Percentiles rank a stretch among this genome's conserved stretches.
Conservation (phyloP, 306 rosid species). For the Fragaria vesca region DNA sequence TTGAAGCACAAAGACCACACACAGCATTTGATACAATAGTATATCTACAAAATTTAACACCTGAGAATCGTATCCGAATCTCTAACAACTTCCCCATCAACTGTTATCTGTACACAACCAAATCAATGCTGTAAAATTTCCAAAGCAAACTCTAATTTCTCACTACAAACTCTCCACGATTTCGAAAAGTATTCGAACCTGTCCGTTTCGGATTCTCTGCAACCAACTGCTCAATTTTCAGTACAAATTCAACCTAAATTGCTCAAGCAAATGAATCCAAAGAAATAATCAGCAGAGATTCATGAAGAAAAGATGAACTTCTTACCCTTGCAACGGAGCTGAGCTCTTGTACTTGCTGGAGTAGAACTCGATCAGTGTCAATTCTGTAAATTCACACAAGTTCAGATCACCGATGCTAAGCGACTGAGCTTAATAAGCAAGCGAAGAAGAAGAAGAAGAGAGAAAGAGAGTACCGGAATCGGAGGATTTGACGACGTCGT, state of each 20-base stretch:
- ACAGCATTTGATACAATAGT: background rate
- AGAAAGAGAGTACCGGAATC: constrained; percentile 49
- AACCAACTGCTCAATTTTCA: constrained; percentile 70
- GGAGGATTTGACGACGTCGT: constrained; percentile 68
- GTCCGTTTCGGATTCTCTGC: constrained; percentile 78
- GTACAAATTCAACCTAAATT: background rate
- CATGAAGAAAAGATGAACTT: background rate
- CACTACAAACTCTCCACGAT: constrained; percentile 15
- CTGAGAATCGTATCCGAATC: constrained; percentile 66
- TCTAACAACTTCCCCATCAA: constrained; percentile 56
- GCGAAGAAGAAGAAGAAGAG: background rate
- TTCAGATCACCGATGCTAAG: background rate
- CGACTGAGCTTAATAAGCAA: background rate
- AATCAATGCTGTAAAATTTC: constrained; percentile 25
- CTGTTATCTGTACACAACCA: constrained; percentile 56
- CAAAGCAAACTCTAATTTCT: constrained; percentile 18
- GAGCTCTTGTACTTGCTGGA: constrained; percentile 67
- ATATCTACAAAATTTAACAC: constrained; percentile 28
- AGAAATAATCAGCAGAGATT: background rate
- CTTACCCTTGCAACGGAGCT: constrained; percentile 85
- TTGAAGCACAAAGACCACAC: background rate
- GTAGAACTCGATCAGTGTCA: constrained; percentile 68
- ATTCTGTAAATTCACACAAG: constrained; percentile 37
- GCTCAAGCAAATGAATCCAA: background rate
- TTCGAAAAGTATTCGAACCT: constrained; percentile 48